Evolutionary conservation across 345 rosid genomes (phyloP).

Genomic region (Gossypium thurberi): DNA sequence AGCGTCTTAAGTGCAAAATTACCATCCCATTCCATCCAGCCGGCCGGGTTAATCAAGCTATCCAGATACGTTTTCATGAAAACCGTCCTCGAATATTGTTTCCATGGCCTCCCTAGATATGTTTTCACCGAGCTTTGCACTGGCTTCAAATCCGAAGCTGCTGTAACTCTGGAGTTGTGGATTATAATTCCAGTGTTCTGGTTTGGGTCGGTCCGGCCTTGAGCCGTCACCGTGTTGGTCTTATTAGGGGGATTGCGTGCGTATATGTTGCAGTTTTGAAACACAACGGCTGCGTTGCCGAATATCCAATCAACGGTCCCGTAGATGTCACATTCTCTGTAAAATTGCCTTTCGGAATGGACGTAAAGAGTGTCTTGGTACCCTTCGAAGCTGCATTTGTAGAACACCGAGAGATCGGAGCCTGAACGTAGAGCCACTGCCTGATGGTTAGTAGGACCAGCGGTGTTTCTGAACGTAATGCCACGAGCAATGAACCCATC

Average conservation of each 20-base stretch:
- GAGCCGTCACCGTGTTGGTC: slow-evolving; percentile 38
- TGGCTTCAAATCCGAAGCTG: slow-evolving; percentile 33
- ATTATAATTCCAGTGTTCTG: slow-evolving; percentile 54
- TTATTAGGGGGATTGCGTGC: slow-evolving; percentile 36
- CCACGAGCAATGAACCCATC: slow-evolving; percentile 47
- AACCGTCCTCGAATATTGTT: slow-evolving; percentile 35
- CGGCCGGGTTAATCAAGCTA: slow-evolving; percentile 36
- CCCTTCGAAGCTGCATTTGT: slow-evolving; percentile 48
- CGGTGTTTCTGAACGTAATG: slow-evolving; percentile 49
- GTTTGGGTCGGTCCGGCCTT: slow-evolving; percentile 46
- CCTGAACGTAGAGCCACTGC: slow-evolving; percentile 51
- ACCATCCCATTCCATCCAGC: slow-evolving; percentile 52
- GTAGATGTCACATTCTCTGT: slow-evolving; percentile 47
- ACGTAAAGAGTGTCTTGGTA: slow-evolving; percentile 61
- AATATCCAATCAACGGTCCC: slow-evolving; percentile 62
- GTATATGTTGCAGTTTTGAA: slow-evolving; percentile 45
- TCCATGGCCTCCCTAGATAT: slow-evolving; percentile 46
- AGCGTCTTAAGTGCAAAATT: slow-evolving; percentile 39
- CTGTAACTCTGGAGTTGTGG: slow-evolving; percentile 40
- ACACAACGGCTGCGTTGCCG: slow-evolving; percentile 46
- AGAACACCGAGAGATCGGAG: slow-evolving; percentile 41
- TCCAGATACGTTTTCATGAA: slow-evolving; percentile 38
- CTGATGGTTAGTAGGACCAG: slow-evolving; percentile 40
- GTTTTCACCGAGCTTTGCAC: slow-evolving; percentile 42
- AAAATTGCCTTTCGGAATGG: slow-evolving; percentile 51